Conservation (phyloP, 2,329 filamentous ascomycete species). For the Fusarium continuum region DNA sequence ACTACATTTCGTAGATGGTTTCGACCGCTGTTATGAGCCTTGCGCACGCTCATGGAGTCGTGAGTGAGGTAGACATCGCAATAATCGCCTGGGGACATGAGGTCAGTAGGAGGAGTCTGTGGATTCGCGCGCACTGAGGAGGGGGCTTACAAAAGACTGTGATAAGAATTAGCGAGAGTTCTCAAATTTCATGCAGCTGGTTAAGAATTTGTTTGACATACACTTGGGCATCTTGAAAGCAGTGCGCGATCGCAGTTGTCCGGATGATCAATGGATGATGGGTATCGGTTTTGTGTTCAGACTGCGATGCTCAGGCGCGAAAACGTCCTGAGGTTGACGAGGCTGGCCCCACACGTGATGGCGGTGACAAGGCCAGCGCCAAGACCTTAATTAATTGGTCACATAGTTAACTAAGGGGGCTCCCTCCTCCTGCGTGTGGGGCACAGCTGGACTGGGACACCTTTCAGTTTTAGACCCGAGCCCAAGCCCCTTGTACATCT, state of each 20-base stretch:
- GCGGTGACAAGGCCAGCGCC: conserved; percentile 36
- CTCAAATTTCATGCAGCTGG: neutral
- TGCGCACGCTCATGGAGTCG: conserved; percentile 99
- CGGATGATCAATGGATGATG: conserved; percentile 16
- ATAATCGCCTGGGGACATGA: conserved; percentile 75
- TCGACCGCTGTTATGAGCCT: conserved; percentile 95
- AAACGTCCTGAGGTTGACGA: conserved; percentile 39
- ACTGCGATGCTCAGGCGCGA: conserved; percentile 25
- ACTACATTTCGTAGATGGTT: conserved; percentile 98
- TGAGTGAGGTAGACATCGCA: conserved; percentile 99
- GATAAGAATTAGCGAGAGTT: conserved; percentile 49
- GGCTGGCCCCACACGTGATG: conserved; percentile 47
- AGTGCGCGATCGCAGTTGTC: conserved; percentile 22
- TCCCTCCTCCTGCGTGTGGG: conserved; percentile 30
- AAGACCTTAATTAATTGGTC: conserved; percentile 32
- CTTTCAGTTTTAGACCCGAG: conserved; percentile 43
- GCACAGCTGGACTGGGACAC: conserved; percentile 44
- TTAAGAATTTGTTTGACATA: conserved; percentile 59
- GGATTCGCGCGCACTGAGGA: conserved; percentile 8
- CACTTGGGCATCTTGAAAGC: conserved; percentile 83
- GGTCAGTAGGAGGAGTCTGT: conserved; percentile 34
- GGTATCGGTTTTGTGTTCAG: conserved; percentile 7
- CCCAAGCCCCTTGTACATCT: conserved; percentile 30
- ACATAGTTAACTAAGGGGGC: neutral
- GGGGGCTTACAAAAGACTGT: conserved; percentile 39